Evolutionary conservation across 495 filamentous ascomycete genomes (phyloP), one percentile per base, ranked within the genome.

Genomic region (Penicillium atrosanguineum): DNA sequence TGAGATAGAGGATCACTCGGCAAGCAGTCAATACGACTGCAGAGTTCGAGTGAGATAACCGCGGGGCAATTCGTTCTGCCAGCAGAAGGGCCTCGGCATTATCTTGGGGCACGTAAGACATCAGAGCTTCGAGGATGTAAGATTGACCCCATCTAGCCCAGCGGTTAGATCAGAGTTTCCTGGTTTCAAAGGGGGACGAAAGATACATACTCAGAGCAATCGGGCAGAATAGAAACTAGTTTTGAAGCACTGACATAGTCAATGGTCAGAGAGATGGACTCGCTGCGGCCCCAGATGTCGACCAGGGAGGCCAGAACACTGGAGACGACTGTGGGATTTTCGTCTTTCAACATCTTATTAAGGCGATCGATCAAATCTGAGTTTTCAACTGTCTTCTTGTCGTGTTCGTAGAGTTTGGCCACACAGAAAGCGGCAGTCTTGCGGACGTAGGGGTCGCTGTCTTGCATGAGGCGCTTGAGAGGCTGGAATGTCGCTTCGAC

Each of bases 251-350:
- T 97, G 48, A 83, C 83, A 68, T 97, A 96, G 69, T 99, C 94
- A 60, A 99, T 97, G 2, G 95, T 97, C 44, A 99, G 83, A 59
- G 96, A 97, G 70, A 99, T 99, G 51, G 86, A 88, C 67, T 97
- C 94, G 65, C 91, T 97, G 46, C 93, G 80, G 67, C 97, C 94
- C 94, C 94, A 99, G 48, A 99, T 99, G 71, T 99, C 94, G 83
- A 96, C 91, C 65, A 99, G 69, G 25, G 87, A 83, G 1, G 95
- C 94, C 61, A 99, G 73, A 8, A 95, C 93, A 62, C 90, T 96
- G 12, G 95, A 91, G 8, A 97, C 92, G 12, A 99, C 94, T 0
- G 94, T 99, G 4, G 94, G 91, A 65, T 97, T 97, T 67, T 96
- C 93, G 61, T 99, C 94, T 61, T 89, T 83, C 49, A 99, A 74